Percentiles rank a stretch among this genome's conserved stretches.
Conservation (phyloP, 805 yeast genomes). For the Candida stauntonica region DNA sequence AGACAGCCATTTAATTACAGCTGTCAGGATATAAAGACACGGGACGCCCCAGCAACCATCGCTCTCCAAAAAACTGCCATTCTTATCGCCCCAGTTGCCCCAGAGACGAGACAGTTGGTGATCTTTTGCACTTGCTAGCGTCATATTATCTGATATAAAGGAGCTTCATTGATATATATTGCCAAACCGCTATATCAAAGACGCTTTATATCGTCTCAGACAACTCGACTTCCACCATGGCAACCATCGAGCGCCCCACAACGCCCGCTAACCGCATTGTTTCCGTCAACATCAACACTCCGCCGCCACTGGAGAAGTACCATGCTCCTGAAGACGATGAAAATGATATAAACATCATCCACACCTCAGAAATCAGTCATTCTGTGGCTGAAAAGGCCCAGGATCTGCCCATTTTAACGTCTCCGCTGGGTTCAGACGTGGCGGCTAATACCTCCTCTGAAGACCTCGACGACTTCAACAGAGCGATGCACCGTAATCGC, state of each 20-base stretch:
- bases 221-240: not conserved
- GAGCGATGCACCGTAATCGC: slow-evolving; percentile 3
- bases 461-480: slow-evolving; percentile 6
- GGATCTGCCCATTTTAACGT: not conserved
- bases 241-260: slow-evolving; percentile 7
- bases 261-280: slow-evolving; percentile 9
- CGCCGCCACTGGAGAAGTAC: slow-evolving; percentile 7
- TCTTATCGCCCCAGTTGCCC: no score
- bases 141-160: no score
- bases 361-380: not conserved
- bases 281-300: not conserved
- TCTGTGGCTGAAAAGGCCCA: not conserved
- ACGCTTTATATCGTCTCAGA: no score
- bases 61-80: no score
- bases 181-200: no score
- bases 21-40: no score
- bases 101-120: not conserved
- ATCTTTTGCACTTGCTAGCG: not conserved
- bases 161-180: no score
- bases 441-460: not conserved
- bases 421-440: slow-evolving; percentile 4
- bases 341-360: no score
- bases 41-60: no score
- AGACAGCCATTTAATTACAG: no score
- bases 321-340: not conserved